phyloP scores from a whole-genome alignment of 495 filamentous ascomycete species.

The Achaetomiella virescens region DNA sequence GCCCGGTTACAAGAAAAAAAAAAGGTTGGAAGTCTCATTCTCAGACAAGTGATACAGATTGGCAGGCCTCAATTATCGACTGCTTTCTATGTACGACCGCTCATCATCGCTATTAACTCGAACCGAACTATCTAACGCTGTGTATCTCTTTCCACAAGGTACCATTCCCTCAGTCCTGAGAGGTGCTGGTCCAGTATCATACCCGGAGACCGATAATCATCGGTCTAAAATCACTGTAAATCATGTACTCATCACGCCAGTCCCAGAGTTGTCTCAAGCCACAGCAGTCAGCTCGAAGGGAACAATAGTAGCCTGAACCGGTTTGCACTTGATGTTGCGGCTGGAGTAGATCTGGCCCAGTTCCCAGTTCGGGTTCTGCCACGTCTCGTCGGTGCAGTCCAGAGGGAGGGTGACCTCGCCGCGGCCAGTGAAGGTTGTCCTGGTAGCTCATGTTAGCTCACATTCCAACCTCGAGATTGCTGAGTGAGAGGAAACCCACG shows the following conservation, averaged over 20 bases:
- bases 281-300: slow-evolving; percentile 32
- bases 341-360: slow-evolving; percentile 37
- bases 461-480: background rate
- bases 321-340: slow-evolving; percentile 29
- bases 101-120: too few species aligned
- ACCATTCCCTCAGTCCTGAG: slow-evolving; percentile 25
- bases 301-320: slow-evolving; percentile 22
- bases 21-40: too few species aligned
- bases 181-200: background rate
- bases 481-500: slow-evolving; percentile 25
- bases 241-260: slow-evolving; percentile 2
- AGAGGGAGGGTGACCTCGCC: slow-evolving; percentile 30
- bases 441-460: slow-evolving; percentile 16
- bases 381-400: slow-evolving; percentile 30
- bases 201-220: background rate
- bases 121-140: too few species aligned
- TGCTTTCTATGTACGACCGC: too few species aligned
- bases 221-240: background rate
- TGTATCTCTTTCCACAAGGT: too few species aligned
- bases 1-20: too few species aligned
- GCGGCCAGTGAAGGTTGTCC: slow-evolving; percentile 32
- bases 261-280: slow-evolving; percentile 17
- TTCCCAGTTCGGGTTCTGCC: slow-evolving; percentile 37
- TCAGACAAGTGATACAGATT: too few species aligned
- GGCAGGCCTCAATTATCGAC: too few species aligned